Base-by-base conservation (phyloP, 176 grass and related monocot genomes). In the Carex cristatella region DNA sequence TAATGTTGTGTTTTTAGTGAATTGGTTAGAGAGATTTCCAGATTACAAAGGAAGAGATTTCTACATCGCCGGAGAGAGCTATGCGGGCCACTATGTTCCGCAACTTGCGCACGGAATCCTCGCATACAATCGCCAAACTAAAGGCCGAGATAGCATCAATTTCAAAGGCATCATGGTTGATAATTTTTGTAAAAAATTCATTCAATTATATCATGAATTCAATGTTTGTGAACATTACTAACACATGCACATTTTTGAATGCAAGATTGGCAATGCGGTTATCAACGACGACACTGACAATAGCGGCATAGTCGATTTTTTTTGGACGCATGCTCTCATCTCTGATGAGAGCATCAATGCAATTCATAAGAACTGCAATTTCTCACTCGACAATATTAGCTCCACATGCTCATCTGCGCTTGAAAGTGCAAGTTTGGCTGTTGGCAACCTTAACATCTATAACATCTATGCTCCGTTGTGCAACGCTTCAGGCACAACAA, bases 321-420 rank as follows among this genome's bases (percentile, higher is more conserved):
- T 90, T 79, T 98, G 95, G 95, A 94, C 91, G 32, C 95, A 98
- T 79, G 95, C 92, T 77, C 84, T 98, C 84, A 98, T 94, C 84
- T 93, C 95, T 6, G 95, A 98, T 67, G 85, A 87, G 68, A 18
- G 88, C 14, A 83, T 85, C 11, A 73, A 67, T 7, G 74, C 61
- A 15, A 94, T 98, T 87, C 59, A 9, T 83, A 79, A 51, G 82
- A 18, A 84, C 88, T 98, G 92, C 87, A 90, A 98, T 84, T 94
- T 98, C 89, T 90, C 79, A 4, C 46, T 10, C 5, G 61, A 84
- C 57, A 49, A 0, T 32, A 55, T 11, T 1, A 3, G 7, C 4
- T 5, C 46, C 1, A 44, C 13, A 78, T 98, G 95, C 84, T 14
- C 28, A 0, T 57, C 46, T 7, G 91, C 88, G 0, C 14, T 14